phyloP scores from a whole-genome alignment of 192 early-diverging fungal species.

The Umbelopsis isabellina region DNA sequence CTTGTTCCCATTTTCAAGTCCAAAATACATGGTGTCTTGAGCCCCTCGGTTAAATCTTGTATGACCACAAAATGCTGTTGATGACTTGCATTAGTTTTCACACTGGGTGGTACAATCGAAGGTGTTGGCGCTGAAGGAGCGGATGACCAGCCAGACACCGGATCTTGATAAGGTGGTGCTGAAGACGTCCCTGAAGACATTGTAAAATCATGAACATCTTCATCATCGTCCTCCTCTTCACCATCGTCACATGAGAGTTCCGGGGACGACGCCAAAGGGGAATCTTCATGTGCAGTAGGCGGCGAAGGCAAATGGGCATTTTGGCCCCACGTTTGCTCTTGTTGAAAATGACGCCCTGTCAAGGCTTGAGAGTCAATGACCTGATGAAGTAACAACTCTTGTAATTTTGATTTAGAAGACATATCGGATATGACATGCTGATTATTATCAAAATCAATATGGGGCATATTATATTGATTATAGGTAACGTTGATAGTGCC shows the following conservation, averaged over 20 bases:
- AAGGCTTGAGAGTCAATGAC: constrained; percentile 43
- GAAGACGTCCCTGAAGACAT: neutral
- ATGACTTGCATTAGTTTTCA: constrained; percentile 44
- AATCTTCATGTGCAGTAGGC: neutral
- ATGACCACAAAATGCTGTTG: constrained; percentile 83
- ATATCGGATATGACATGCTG: constrained; percentile 59
- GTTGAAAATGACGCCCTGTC: constrained; percentile 38
- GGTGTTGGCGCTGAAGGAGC: neutral
- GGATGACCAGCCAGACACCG: constrained; percentile 5
- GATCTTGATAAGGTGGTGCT: constrained; percentile 21
- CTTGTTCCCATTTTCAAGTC: constrained; percentile 97
- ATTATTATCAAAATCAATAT: constrained; percentile 86
- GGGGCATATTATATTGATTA: constrained; percentile 55
- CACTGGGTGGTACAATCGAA: constrained; percentile 13
- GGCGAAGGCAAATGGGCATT: constrained; percentile 8
- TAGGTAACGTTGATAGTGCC: constrained; percentile 90
- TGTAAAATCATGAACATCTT: constrained; percentile 15
- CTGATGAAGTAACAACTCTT: constrained; percentile 45
- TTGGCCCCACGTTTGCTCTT: neutral
- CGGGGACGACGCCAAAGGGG: constrained; percentile 6
- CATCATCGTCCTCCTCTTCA: constrained; percentile 42
- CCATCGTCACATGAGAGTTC: constrained; percentile 27
- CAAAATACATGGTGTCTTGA: constrained; percentile 88
- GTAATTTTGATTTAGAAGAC: constrained; percentile 65
- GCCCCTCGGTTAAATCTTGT: constrained; percentile 86